Base-by-base conservation (phyloP, 176 grass and related monocot species). In the Eragrostis curvula region DNA sequence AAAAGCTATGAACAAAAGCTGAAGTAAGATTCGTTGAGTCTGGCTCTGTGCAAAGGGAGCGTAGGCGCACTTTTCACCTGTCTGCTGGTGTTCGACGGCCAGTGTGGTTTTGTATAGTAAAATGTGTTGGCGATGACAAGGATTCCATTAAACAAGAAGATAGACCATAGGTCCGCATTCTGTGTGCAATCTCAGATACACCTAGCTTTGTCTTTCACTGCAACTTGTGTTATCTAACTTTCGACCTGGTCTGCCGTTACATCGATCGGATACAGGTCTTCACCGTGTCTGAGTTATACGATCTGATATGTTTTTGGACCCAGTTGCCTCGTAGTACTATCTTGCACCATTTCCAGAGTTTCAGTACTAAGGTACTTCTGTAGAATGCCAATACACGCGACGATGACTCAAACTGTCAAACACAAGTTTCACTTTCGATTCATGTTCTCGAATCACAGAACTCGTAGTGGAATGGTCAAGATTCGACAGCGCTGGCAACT, bases 391-490 rank as follows among this genome's bases (percentile, higher is more conserved):
- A 41, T 20, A 68, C 60, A 51, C 29, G 70, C 44, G 49, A 28
- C 21, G n/a, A 48, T 67, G 74, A 78, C 62, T 53, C 43, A 43
- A 42, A n/a, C n/a, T n/a, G n/a, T 8, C 16, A 50, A 77, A 82
- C 80, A 79, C 46, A n/a, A n/a, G 49, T 30, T 67, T 32, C 71
- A 28, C 9, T 71, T n/a, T 65, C 16, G 14, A 30, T 56, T 77
- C 48, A 51, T 66, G 40, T 49, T 77, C 27, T 10, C 11, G 43
- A 40, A 81, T 56, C 28, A 25, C 41, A 2, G 42, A 56, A 8
- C 21, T 79, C 61, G 13, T 41, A 89, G 53, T 72, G 71, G 64
- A 30, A 10, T 29, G 56, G 17, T 59, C 79, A 81, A 77, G 15
- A 18, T 42, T 52, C 15, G 56, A 77, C 56, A 70, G 48, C 25